Percentiles rank a stretch among this genome's conserved stretches.
phyloP scores from a whole-genome alignment of 306 rosid species.

The Castanospermum australe region DNA sequence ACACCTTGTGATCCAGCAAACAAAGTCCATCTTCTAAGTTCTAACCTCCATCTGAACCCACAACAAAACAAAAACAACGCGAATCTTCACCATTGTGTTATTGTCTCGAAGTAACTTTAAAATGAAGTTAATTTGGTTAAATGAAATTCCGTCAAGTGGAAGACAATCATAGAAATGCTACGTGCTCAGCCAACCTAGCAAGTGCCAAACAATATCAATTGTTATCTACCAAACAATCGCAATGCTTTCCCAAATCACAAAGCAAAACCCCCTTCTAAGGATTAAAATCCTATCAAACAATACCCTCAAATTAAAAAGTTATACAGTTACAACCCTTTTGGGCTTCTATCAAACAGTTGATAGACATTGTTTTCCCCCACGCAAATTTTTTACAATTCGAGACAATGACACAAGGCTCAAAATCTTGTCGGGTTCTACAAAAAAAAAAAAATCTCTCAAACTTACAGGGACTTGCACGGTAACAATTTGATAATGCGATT shows the following conservation, averaged over 20 bases:
- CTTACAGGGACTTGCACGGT: neutral
- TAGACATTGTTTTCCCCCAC: neutral
- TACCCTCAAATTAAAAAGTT: neutral
- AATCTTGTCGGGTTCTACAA: neutral
- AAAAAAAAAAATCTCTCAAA: neutral
- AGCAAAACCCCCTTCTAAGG: neutral
- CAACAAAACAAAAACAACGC: no score
- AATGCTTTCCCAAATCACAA: neutral
- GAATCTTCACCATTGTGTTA: no score
- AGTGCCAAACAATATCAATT: neutral
- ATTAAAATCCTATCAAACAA: neutral
- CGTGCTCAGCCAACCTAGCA: neutral
- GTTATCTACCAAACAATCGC: neutral
- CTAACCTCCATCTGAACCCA: no score
- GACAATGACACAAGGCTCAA: neutral
- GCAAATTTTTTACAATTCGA: neutral
- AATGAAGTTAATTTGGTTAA: no score
- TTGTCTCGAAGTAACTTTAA: no score
- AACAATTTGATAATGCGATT: neutral
- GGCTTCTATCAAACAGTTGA: neutral
- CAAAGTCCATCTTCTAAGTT: no score
- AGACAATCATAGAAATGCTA: no score
- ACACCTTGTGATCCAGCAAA: no score
- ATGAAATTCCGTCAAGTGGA: no score
- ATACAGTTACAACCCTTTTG: neutral